phyloP scores from a whole-genome alignment of 805 yeast genomes.

The Lipomyces starkeyi region DNA sequence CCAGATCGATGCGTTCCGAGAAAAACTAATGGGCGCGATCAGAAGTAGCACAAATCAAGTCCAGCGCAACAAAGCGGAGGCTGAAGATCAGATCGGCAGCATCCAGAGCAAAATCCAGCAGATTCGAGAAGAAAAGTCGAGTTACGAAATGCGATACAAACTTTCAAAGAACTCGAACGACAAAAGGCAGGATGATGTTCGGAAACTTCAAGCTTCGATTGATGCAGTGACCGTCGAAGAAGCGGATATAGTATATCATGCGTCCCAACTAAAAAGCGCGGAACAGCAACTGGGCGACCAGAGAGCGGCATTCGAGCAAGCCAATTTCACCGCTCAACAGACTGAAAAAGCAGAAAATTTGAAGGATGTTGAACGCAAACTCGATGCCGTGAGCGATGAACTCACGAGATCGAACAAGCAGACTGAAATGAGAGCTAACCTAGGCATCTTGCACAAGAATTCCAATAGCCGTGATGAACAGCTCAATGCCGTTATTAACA shows the following conservation, averaged over 20 bases:
- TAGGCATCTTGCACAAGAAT: slow-evolving; percentile 55
- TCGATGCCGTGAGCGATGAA: slow-evolving; percentile 61
- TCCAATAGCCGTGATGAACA: slow-evolving; percentile 45
- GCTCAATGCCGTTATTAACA: slow-evolving; percentile 43
- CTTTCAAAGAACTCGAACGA: slow-evolving; percentile 17
- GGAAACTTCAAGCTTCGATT: slow-evolving; percentile 50
- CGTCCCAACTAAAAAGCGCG: slow-evolving; percentile 48
- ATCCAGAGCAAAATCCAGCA: slow-evolving; percentile 40
- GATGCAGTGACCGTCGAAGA: slow-evolving; percentile 52
- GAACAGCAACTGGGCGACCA: slow-evolving; percentile 48
- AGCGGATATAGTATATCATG: slow-evolving; percentile 52
- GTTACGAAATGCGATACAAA: slow-evolving; percentile 37
- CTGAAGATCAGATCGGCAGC: slow-evolving; percentile 45
- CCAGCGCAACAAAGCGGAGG: slow-evolving; percentile 30
- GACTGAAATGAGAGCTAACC: slow-evolving; percentile 63
- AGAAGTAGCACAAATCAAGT: slow-evolving; percentile 22
- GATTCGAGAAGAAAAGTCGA: slow-evolving; percentile 40
- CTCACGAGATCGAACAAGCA: slow-evolving; percentile 60
- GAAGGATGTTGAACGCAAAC: slow-evolving; percentile 39
- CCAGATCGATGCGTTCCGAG: slow-evolving; percentile 23
- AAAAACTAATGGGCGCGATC: slow-evolving; percentile 8
- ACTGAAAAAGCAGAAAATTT: slow-evolving; percentile 14
- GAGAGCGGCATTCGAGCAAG: slow-evolving; percentile 21
- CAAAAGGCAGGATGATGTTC: slow-evolving; percentile 46
- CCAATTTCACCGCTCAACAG: slow-evolving; percentile 12